Conservation (phyloP, 1,284 basidiomycete species). For the Leccinum pachyderme region DNA sequence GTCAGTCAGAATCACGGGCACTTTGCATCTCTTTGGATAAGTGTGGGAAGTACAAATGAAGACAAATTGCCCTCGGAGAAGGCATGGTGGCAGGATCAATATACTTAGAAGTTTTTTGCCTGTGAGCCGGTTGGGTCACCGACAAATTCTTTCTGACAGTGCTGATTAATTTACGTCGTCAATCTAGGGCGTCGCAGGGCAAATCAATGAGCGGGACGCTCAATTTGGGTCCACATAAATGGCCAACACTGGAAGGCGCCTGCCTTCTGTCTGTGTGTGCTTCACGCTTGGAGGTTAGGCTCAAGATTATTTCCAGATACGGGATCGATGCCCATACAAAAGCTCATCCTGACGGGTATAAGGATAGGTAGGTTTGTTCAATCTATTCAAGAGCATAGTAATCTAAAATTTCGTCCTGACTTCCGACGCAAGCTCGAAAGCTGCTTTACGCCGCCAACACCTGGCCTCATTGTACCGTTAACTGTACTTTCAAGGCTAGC, state of each 20-base stretch:
- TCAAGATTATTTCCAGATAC: background rate
- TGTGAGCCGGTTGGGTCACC: background rate
- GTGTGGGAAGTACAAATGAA: too few species aligned
- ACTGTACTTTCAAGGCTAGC: constrained; percentile 6
- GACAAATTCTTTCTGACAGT: background rate
- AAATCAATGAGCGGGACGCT: background rate
- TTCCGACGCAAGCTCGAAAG: background rate
- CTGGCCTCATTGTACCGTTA: constrained; percentile 3
- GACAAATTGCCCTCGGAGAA: too few species aligned
- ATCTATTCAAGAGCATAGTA: too few species aligned
- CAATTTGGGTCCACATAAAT: background rate
- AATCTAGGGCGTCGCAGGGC: background rate
- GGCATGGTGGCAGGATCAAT: too few species aligned
- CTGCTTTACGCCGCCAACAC: background rate
- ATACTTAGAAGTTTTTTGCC: too few species aligned
- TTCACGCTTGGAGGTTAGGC: background rate
- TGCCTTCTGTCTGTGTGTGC: background rate
- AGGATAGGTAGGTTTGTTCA: too few species aligned
- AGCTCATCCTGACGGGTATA: background rate
- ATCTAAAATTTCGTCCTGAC: background rate
- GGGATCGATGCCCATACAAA: background rate
- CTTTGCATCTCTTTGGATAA: too few species aligned
- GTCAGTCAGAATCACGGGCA: too few species aligned
- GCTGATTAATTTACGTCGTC: background rate
- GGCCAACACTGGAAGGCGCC: background rate